Evolutionary conservation across 257 asterid species (phyloP), one percentile per base, ranked within the genome.

Genomic region (Solanum ahanhuiri): DNA sequence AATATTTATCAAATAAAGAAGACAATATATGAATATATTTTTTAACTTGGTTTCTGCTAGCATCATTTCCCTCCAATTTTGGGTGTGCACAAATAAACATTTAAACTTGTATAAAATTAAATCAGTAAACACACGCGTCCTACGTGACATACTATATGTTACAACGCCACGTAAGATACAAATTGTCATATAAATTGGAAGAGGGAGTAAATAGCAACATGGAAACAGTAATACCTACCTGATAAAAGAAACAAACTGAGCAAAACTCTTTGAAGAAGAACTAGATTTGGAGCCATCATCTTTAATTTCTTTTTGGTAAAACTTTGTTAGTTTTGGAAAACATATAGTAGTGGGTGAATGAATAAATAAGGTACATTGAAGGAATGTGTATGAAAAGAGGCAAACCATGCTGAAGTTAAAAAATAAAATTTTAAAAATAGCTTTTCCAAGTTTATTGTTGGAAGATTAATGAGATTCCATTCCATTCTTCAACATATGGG

Each of bases 401-500:
- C 83, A 76, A 76, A 35, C 10, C 57, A 48, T 73, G 35, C 3
- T 33, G 30, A 70, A 34, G 71, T 81, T 17, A 4, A 22, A 51
- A 51, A 28, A 63, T 60, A 63, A 41, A 70, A 20, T 28, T 7
- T 63, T 7, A 83, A 81, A 70, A 86, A 69, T 84, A 31, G 18
- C 17, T 86, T 73, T 45, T 34, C 87, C 70, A 87, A 86, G 66
- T 54, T 11, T 58, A 33, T 58, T 23, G 60, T 9, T 76, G 12
- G 83, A 89, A 88, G 89, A 22, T 85, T 87, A 89, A 87, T 81
- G 31, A 88, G 87, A 91, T 92, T 91, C 92, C 83, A 85, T 81
- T 69, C 85, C 86, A 66, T 86, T 60, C 75, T 77, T 84, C 71
- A 54, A 25, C 63, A 63, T 34, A 25, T 33, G 73, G 70, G 75